Evolutionary conservation across 495 filamentous ascomycete genomes (phyloP), one percentile per base, ranked within the genome.

Genomic region (Cercophora newfieldiana): DNA sequence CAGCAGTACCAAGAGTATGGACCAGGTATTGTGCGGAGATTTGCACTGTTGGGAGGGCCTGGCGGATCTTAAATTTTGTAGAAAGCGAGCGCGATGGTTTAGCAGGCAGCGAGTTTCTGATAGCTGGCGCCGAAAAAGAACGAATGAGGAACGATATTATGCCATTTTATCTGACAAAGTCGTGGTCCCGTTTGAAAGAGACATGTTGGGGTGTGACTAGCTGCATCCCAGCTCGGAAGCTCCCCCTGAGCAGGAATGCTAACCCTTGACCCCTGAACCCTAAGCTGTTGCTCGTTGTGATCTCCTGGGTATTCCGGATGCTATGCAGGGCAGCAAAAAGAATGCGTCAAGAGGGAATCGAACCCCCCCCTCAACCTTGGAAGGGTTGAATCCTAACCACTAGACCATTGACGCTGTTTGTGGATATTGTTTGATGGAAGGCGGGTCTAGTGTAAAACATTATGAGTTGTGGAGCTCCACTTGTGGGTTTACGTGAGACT

Each of bases 1-100:
- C 3, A 7, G 19, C 80, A 91, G 82, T 97, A 97, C 76, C 91
- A 96, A 78, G 94, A 97, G 83, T 91, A 93, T 71, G 94, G 94
- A 37, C 93, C 94, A 26, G 91, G 91, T 75, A 97, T 99, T 77
- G 95, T 98, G 55, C 87, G 95, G 78, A 88, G 95, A 76, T 99
- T 97, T 78, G 94, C 94, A 44, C 81, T 98, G 65, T 84, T 99
- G 66, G 95, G 95, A 76, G 95, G 95, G 10, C 95, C 95, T 28
- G 95, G 95, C 33, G 83, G 84, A 62, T 85, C 84, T 64, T 86
- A 82, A 63, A 66, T 10, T 64, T 72, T 54, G 69, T 67, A 69
- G 59, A 71, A 63, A 72, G 61, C 61, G 57, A 70, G 66, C 63
- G 66, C 63, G 60, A 31, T 64, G 57, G 28, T 60, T 71, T 57